These are phyloP conservation scores for Cupressus sempervirens DNA, from an alignment of 75 land plant species.

Conservation along the genomic window DNA sequence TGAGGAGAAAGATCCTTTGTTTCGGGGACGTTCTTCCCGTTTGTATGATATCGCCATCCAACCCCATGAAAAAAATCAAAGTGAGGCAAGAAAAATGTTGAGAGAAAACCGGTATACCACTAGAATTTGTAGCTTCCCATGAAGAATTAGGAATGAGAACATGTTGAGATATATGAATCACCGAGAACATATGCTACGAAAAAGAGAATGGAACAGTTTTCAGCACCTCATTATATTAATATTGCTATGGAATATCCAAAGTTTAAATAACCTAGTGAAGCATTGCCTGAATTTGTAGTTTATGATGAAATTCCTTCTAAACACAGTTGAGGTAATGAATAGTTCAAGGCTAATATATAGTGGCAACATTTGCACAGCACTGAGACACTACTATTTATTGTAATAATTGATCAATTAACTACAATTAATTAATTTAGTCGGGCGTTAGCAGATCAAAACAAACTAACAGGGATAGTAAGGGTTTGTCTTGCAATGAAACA, in stretches of 20 bases:
- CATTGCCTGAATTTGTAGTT: background rate
- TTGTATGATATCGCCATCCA: no score
- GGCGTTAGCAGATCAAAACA: background rate
- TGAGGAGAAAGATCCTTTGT: no score
- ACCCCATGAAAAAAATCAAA: no score
- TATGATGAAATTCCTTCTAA: background rate
- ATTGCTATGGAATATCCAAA: background rate
- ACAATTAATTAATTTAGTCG: background rate
- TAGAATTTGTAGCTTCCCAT: no score
- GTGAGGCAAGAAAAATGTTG: no score
- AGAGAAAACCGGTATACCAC: no score
- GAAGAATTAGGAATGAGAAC: background rate
- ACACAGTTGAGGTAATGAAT: no score
- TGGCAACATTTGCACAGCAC: background rate
- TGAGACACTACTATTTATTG: no score
- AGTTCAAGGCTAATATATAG: no score
- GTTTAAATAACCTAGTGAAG: background rate
- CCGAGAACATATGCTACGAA: background rate
- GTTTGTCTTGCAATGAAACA: conserved; percentile 1
- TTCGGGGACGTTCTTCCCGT: no score
- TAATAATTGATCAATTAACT: background rate
- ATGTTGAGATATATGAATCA: background rate
- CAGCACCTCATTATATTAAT: background rate
- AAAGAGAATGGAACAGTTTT: background rate
- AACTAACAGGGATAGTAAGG: conserved; percentile 10